Conservation (phyloP, 768 basidiomycete genomes). For the Pleurotus sapidus region DNA sequence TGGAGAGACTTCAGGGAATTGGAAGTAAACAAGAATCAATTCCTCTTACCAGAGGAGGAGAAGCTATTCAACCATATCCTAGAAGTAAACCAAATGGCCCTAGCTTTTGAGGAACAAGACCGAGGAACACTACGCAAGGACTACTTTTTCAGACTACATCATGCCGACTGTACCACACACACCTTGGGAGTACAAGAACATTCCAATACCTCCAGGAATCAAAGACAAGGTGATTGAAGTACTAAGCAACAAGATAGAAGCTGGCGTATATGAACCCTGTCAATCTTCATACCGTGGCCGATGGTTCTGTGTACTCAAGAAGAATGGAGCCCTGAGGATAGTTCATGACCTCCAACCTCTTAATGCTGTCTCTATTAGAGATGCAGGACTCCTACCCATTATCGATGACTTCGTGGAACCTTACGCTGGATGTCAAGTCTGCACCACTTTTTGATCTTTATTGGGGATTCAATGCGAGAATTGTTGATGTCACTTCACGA, state of each 20-base stretch:
- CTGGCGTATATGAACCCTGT: conserved; percentile 18
- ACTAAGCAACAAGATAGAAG: conserved; percentile 13
- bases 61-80: conserved; percentile 29
- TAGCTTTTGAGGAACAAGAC: conserved; percentile 30
- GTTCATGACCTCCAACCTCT: conserved; percentile 21
- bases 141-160: conserved; percentile 15
- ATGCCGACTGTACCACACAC: conserved; percentile 14
- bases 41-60: conserved; percentile 33
- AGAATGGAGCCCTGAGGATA: conserved; percentile 20
- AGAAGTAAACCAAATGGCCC: conserved; percentile 23
- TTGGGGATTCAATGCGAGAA: conserved; percentile 15
- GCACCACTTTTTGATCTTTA: conserved; percentile 14
- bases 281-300: conserved; percentile 17
- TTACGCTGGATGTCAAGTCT: conserved; percentile 14
- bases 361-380: conserved; percentile 15
- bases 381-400: conserved; percentile 15
- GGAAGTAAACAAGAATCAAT: conserved; percentile 22
- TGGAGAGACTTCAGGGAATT: conserved; percentile 21
- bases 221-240: conserved; percentile 19
- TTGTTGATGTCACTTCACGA: conserved; percentile 8
- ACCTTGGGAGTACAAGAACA: conserved; percentile 18
- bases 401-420: conserved; percentile 18
- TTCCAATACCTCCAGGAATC: conserved; percentile 23
- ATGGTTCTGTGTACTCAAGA: conserved; percentile 22
- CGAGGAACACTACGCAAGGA: conserved; percentile 15